Evolutionary conservation across 2,329 filamentous ascomycete genomes (phyloP).

Genomic region (Arachnomyces sp.): DNA sequence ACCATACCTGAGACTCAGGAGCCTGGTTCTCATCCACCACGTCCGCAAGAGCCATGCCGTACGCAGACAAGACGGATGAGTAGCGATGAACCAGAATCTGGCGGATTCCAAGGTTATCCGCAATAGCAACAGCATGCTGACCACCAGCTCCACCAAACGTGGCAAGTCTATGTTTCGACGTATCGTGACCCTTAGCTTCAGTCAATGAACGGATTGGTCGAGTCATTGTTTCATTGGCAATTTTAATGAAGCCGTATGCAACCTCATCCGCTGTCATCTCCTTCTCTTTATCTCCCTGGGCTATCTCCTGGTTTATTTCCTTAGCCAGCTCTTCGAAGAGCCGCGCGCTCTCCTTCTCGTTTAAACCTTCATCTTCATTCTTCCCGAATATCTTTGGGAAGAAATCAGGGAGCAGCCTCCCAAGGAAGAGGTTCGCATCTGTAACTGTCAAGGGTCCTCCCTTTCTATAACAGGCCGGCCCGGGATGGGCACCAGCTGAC

Average conservation of each 20-base stretch:
- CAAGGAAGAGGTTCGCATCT: conserved; percentile 81
- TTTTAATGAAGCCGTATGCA: conserved; percentile 80
- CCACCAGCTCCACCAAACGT: conserved; percentile 87
- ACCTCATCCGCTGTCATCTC: conserved; percentile 71
- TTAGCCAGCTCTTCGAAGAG: conserved; percentile 67
- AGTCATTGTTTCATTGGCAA: conserved; percentile 88
- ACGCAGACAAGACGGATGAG: conserved; percentile 81
- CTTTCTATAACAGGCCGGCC: conserved; percentile 85
- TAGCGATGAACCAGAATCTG: conserved; percentile 81
- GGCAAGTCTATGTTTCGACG: conserved; percentile 73
- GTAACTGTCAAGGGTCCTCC: conserved; percentile 87
- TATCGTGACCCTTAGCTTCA: conserved; percentile 82
- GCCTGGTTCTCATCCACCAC: conserved; percentile 79
- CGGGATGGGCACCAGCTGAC: conserved; percentile 80
- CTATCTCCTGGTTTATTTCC: conserved; percentile 66
- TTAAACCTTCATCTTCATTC: conserved; percentile 70
- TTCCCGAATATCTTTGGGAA: conserved; percentile 90
- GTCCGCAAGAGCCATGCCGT: conserved; percentile 85
- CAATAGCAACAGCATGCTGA: conserved; percentile 87
- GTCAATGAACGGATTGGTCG: conserved; percentile 81
- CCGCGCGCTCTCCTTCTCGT: conserved; percentile 61
- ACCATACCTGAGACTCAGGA: conserved; percentile 52
- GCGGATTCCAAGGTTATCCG: conserved; percentile 68
- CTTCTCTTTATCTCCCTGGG: conserved; percentile 42
- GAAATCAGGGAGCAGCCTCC: conserved; percentile 75